Evolutionary conservation across 2,329 filamentous ascomycete genomes (phyloP).

Genomic region (Gliomastix tumulicola): DNA sequence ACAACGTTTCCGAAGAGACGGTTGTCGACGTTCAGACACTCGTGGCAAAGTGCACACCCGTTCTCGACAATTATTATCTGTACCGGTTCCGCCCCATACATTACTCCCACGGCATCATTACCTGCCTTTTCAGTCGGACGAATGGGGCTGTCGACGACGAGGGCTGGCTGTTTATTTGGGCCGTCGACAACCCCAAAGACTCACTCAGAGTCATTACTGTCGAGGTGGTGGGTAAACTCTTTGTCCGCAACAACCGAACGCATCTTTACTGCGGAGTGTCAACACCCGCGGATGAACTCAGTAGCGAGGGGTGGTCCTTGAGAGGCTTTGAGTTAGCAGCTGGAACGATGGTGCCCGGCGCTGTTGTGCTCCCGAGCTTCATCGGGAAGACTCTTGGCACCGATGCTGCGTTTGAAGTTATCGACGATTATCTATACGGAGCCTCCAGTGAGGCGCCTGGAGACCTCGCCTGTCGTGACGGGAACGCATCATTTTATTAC

Average conservation of each 20-base stretch:
- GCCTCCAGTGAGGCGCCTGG: conserved; percentile 1
- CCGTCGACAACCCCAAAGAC: no score
- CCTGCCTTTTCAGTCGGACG: conserved; percentile 1
- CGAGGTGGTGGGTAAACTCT: conserved; percentile 2
- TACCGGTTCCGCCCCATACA: conserved; percentile 2
- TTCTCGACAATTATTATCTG: no score
- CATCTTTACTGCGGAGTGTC: conserved; percentile 4
- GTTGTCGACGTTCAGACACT: not conserved
- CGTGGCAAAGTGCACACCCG: no score
- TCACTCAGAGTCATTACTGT: conserved; percentile 1
- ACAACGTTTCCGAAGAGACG: not conserved
- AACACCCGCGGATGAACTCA: no score
- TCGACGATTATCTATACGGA: conserved; percentile 5
- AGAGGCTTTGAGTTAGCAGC: not conserved
- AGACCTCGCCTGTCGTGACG: not conserved
- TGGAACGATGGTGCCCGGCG: conserved; percentile 1
- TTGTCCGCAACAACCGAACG: conserved; percentile 3
- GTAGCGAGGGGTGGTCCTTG: no score
- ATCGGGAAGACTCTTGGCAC: not conserved
- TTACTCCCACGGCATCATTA: conserved; percentile 2
- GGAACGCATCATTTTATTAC: not conserved
- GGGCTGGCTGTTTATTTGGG: no score
- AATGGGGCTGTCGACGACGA: not conserved
- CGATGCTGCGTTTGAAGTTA: conserved; percentile 4
- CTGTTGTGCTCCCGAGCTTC: not conserved